Evolutionary conservation across 2,329 filamentous ascomycete genomes (phyloP), one percentile per base, ranked within the genome.

Genomic region (Ascosphaera aggregata): DNA sequence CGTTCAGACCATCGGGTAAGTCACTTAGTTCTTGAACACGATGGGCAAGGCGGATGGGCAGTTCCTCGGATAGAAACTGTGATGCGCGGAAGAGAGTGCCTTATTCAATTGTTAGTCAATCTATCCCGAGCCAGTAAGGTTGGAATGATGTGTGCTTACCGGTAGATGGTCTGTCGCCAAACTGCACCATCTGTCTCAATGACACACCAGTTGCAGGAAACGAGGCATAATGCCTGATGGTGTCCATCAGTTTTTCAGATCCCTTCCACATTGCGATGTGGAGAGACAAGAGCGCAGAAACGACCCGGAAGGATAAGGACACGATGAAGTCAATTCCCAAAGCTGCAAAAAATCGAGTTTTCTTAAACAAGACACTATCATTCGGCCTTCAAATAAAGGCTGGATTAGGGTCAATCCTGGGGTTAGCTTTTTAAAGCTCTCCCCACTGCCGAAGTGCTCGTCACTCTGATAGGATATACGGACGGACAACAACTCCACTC

Each of bases 171-270:
- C 75, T 80, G 64, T 93, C 84, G 54, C 86, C 86, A 58, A 95
- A 95, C 59, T 95, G 86, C 42, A 95, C 86, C 89, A 98, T 98
- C 68, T 98, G 89, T 57, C 89, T 73, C 60, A 98, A 68, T 56
- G 85, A 94, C 51, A 91, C 80, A 52, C 89, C 89, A 11, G 89
- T 98, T 44, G 89, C 89, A 47, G 89, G 89, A 60, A 95, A 98
- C 61, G 75, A 82, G 58, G 84, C 81, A 70, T 94, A 94, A 63
- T 94, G 84, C 60, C 78, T 75, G 76, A 94, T 94, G 66, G 80
- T 93, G 51, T 89, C 79, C 81, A 93, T 89, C 74, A 95, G 63
- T 63, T 73, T 71, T 60, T 85, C 79, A 45, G 80, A 79, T 57
- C 76, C 78, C 66, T 77, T 93, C 86, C 86, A 95, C 85, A 94